Conservation (phyloP, 495 filamentous ascomycete genomes). For the Bathelium albidoporum region DNA sequence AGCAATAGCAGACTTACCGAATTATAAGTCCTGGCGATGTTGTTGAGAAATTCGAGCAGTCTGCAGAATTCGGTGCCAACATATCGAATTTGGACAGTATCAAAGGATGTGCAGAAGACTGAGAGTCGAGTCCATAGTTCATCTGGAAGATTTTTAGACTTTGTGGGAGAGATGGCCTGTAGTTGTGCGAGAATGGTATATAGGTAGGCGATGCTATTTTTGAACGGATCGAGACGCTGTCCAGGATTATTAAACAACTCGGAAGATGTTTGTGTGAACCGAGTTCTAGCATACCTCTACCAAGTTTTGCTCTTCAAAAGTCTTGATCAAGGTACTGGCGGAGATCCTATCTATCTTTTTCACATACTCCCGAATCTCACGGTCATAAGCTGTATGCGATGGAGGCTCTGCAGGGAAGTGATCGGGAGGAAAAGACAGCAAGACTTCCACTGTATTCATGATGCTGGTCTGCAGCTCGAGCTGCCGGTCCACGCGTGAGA, state of each 20-base stretch:
- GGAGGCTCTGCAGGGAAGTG: slow-evolving; percentile 1
- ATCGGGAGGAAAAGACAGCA: slow-evolving; percentile 20
- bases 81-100: slow-evolving; percentile 52
- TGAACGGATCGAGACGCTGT: slow-evolving; percentile 23
- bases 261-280: neutral
- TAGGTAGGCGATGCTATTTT: slow-evolving; percentile 28
- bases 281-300: slow-evolving; percentile 16
- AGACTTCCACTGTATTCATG: neutral
- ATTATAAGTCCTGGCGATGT: slow-evolving; percentile 31
- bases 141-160: slow-evolving; percentile 15
- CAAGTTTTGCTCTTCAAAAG: slow-evolving; percentile 21
- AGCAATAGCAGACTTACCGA: slow-evolving; percentile 37
- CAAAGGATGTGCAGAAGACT: slow-evolving; percentile 43
- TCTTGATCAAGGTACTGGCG: slow-evolving; percentile 13
- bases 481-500: no score
- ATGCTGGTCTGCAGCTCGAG: no score
- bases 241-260: slow-evolving; percentile 5
- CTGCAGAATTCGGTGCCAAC: slow-evolving; percentile 42
- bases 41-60: slow-evolving; percentile 40
- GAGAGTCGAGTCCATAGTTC: slow-evolving; percentile 26
- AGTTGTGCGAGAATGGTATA: slow-evolving; percentile 18
- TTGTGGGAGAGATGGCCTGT: slow-evolving; percentile 8
- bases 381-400: slow-evolving; percentile 20
- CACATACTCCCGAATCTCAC: slow-evolving; percentile 13
- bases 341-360: slow-evolving; percentile 15